Percentiles rank a stretch among this genome's conserved stretches.
Conservation (phyloP, 2,329 filamentous ascomycete genomes). For the Fusarium bactridioides region DNA sequence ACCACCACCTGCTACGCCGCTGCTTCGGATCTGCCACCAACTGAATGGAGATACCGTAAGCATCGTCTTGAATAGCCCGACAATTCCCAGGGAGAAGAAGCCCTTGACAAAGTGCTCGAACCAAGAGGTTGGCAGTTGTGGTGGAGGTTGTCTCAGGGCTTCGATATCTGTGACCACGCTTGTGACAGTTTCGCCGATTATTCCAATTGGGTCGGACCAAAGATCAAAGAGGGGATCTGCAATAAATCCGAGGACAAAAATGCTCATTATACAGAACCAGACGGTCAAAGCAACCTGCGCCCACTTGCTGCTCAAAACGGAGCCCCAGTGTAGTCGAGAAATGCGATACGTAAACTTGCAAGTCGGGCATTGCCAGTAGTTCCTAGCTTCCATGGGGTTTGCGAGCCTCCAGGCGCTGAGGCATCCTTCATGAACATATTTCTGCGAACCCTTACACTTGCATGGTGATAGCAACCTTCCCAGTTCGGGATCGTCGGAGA, state of each 20-base stretch:
- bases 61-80: conserved; percentile 85
- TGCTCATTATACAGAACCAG: conserved; percentile 71
- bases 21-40: conserved; percentile 76
- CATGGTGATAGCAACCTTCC: conserved; percentile 88
- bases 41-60: conserved; percentile 78
- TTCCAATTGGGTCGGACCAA: conserved; percentile 80
- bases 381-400: conserved; percentile 69
- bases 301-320: conserved; percentile 70
- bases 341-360: conserved; percentile 86
- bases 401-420: conserved; percentile 82
- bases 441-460: conserved; percentile 90
- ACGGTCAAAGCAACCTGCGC: conserved; percentile 77
- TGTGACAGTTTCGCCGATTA: conserved; percentile 61
- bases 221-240: conserved; percentile 92
- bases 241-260: conserved; percentile 88
- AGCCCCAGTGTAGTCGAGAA: conserved; percentile 77
- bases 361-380: conserved; percentile 88
- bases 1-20: conserved; percentile 61
- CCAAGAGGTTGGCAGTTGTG: conserved; percentile 71
- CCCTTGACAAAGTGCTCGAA: conserved; percentile 87
- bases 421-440: conserved; percentile 94
- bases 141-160: conserved; percentile 46
- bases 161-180: conserved; percentile 54
- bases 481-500: conserved; percentile 75
- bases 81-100: conserved; percentile 84